phyloP scores from a whole-genome alignment of 805 yeast species.

The Saccharomycopsis sp. region DNA sequence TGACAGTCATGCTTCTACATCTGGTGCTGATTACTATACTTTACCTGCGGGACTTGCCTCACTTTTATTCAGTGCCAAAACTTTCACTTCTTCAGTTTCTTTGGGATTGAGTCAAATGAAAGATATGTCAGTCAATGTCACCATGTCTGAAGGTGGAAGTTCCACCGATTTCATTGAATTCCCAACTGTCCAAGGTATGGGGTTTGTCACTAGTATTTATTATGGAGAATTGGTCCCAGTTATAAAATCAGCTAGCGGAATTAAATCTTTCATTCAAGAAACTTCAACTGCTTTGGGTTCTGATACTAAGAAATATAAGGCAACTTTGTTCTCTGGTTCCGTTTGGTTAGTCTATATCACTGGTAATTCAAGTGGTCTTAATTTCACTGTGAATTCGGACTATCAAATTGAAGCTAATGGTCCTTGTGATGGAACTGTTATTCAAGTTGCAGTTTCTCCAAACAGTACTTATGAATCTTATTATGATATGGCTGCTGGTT shows the following conservation, averaged over 20 bases:
- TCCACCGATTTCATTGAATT: slow-evolving; percentile 36
- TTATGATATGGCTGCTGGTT: slow-evolving; percentile 60
- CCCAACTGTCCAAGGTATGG: slow-evolving; percentile 74
- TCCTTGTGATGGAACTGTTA: slow-evolving; percentile 41
- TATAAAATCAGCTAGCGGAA: slow-evolving; percentile 58
- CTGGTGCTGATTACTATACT: slow-evolving; percentile 45
- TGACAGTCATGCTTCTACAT: slow-evolving; percentile 45
- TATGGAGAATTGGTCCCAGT: slow-evolving; percentile 46
- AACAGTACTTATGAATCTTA: slow-evolving; percentile 28
- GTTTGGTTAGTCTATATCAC: slow-evolving; percentile 65
- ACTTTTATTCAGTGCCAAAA: slow-evolving; percentile 42
- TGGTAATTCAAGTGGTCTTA: slow-evolving; percentile 24
- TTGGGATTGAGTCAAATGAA: slow-evolving; percentile 25
- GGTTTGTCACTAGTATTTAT: slow-evolving; percentile 65
- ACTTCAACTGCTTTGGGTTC: slow-evolving; percentile 31
- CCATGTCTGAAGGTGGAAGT: slow-evolving; percentile 10
- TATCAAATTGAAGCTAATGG: slow-evolving; percentile 38
- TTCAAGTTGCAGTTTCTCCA: slow-evolving; percentile 45
- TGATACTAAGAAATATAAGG: slow-evolving; percentile 46
- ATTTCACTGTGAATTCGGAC: slow-evolving; percentile 26
- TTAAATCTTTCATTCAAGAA: slow-evolving; percentile 39
- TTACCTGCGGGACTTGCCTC: slow-evolving; percentile 63
- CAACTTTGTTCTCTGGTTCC: slow-evolving; percentile 46
- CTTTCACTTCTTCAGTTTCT: slow-evolving; percentile 29
- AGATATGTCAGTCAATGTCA: slow-evolving; percentile 19